Conservation (phyloP, 1,284 basidiomycete species). For the Pseudozyma thailandica region DNA sequence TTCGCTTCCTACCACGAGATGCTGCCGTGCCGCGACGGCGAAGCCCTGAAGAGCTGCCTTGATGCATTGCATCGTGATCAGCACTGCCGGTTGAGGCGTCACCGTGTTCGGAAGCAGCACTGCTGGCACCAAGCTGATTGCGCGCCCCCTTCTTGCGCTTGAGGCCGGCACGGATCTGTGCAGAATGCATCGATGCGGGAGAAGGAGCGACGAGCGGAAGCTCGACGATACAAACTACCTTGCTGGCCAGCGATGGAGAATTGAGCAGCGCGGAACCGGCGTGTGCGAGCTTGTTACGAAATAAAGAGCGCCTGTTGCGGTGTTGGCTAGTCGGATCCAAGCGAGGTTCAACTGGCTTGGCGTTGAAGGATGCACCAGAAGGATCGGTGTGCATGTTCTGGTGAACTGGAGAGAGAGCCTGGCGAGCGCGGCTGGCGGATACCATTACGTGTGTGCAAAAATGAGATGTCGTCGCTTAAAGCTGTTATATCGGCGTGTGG, state of each 20-base stretch:
- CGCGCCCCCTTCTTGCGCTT: conserved; percentile 45
- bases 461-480: background rate
- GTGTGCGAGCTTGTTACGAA: conserved; percentile 20
- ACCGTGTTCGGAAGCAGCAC: background rate
- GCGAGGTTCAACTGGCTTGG: background rate
- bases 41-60: background rate
- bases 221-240: conserved; percentile 24
- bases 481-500: no score
- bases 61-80: background rate
- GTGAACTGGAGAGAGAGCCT: conserved; percentile 34
- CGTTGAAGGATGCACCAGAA: background rate
- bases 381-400: conserved; percentile 14
- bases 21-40: background rate
- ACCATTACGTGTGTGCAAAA: conserved; percentile 21
- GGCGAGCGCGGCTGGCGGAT: conserved; percentile 22
- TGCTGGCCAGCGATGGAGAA: conserved; percentile 19
- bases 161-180: conserved; percentile 32
- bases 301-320: conserved; percentile 6
- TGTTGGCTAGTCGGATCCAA: background rate
- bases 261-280: conserved; percentile 15
- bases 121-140: conserved; percentile 10
- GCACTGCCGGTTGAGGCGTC: background rate
- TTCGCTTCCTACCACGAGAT: conserved; percentile 14
- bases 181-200: conserved; percentile 19
- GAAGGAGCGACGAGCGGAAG: conserved; percentile 16